A percentile compares a stretch with the other conserved stretches of the same genome.
phyloP scores from a whole-genome alignment of 2,329 filamentous ascomycete genomes.

The Aspergillus sp. region DNA sequence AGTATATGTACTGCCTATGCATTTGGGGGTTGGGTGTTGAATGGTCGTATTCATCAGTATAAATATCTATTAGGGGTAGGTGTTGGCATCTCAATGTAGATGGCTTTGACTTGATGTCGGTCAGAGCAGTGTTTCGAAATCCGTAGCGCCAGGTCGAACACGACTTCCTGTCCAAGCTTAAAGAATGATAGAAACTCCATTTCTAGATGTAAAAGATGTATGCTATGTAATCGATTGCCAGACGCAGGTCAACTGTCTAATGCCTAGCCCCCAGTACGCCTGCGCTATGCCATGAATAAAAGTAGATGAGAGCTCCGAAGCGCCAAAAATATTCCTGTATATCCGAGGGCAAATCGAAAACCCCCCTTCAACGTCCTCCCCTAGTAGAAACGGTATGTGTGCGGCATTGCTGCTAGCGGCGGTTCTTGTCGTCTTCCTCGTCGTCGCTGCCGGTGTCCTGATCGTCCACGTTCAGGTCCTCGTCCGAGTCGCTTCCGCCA shows the following conservation, averaged over 20 bases:
- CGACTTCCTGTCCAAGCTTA: too few relatives aligned
- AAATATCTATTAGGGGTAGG: too few relatives aligned
- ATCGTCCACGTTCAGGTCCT: slow-evolving; percentile 46
- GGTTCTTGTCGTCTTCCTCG: slow-evolving; percentile 31
- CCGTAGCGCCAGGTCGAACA: too few relatives aligned
- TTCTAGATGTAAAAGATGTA: not conserved
- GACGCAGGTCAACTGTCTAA: not conserved
- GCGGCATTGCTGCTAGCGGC: not conserved
- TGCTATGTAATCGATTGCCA: not conserved
- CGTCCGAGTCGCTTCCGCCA: slow-evolving; percentile 66
- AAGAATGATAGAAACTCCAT: not conserved
- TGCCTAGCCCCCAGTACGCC: slow-evolving; percentile 4
- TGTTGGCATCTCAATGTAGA: too few relatives aligned
- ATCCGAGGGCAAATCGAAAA: not conserved
- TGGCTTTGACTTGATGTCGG: too few relatives aligned
- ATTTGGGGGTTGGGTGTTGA: too few relatives aligned
- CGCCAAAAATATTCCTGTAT: not conserved
- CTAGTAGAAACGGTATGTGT: not conserved
- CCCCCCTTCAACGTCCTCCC: not conserved
- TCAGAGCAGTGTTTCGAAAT: too few relatives aligned
- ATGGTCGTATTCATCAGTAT: too few relatives aligned
- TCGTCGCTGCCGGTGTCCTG: slow-evolving; percentile 58
- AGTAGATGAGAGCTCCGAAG: slow-evolving; percentile 3
- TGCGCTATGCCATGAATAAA: slow-evolving; percentile 6
- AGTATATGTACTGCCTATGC: too few relatives aligned